phyloP scores from a whole-genome alignment of 2,329 filamentous ascomycete genomes.

The Xylaria sp. region DNA sequence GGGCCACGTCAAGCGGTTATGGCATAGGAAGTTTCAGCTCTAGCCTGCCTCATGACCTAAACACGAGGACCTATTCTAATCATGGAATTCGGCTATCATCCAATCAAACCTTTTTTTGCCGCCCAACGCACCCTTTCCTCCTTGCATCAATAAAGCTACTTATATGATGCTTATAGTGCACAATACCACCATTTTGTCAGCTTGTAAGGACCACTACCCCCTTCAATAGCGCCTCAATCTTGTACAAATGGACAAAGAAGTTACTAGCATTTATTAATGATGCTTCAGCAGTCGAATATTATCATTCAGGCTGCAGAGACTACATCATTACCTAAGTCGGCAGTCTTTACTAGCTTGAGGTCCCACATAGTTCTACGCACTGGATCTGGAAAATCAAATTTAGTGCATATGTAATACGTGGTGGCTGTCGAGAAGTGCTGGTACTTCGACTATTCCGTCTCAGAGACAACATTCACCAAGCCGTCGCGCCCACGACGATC shows the following conservation, averaged over 20 bases:
- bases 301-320: too few species aligned
- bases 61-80: too few species aligned
- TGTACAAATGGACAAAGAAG: not conserved
- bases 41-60: not conserved
- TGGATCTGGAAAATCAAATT: too few species aligned
- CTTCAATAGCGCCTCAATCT: not conserved
- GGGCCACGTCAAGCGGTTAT: not conserved
- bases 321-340: too few species aligned
- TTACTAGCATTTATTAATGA: too few species aligned
- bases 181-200: not conserved
- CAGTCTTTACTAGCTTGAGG: too few species aligned
- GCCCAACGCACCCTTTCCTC: not conserved
- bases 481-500: too few species aligned
- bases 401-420: too few species aligned
- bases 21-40: too few species aligned
- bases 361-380: too few species aligned
- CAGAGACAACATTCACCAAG: too few species aligned
- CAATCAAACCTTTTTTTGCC: not conserved
- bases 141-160: not conserved
- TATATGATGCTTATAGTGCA: not conserved
- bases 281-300: too few species aligned
- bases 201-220: not conserved
- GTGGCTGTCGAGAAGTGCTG: not conserved
- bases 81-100: not conserved
- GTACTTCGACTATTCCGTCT: not conserved